These are phyloP conservation scores for Cucurbita maxima DNA, from an alignment of 306 rosid genomes.

Conservation along the genomic window DNA sequence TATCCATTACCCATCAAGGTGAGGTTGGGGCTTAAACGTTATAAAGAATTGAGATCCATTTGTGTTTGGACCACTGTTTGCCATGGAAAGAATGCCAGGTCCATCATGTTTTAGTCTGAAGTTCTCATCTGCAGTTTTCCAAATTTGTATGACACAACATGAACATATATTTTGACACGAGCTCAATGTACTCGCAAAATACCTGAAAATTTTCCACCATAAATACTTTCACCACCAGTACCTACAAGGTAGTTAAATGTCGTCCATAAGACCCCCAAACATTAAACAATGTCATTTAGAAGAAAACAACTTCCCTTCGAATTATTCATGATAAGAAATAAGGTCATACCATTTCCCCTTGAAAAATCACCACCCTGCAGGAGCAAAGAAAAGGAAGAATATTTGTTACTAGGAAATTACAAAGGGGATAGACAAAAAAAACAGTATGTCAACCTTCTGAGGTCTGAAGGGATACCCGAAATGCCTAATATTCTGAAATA, in stretches of 20 bases:
- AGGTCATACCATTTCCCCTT: slow-evolving; percentile 70
- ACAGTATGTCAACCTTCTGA: not conserved
- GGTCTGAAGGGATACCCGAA: not conserved
- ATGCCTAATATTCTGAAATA: not conserved
- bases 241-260: slow-evolving; percentile 51
- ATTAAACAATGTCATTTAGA: slow-evolving; percentile 13
- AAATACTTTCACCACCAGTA: slow-evolving; percentile 94
- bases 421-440: not conserved
- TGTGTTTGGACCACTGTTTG: slow-evolving; percentile 87
- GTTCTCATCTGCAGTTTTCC: slow-evolving; percentile 64
- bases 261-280: slow-evolving; percentile 21
- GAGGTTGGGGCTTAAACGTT: slow-evolving; percentile 71
- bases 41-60: slow-evolving; percentile 97
- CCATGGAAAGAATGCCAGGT: slow-evolving; percentile 90
- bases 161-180: slow-evolving; percentile 6
- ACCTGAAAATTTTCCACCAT: slow-evolving; percentile 97
- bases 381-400: slow-evolving; percentile 8
- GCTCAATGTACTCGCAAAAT: slow-evolving; percentile 9
- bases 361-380: slow-evolving; percentile 95
- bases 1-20: slow-evolving; percentile 69
- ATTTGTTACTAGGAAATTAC: slow-evolving; percentile 4
- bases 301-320: slow-evolving; percentile 3
- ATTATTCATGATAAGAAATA: slow-evolving; percentile 9
- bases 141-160: not conserved
- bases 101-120: slow-evolving; percentile 66